Evolutionary conservation across 2,329 filamentous ascomycete species (phyloP), one percentile per base, ranked within the genome.

Genomic region (Talaromyces sp.): DNA sequence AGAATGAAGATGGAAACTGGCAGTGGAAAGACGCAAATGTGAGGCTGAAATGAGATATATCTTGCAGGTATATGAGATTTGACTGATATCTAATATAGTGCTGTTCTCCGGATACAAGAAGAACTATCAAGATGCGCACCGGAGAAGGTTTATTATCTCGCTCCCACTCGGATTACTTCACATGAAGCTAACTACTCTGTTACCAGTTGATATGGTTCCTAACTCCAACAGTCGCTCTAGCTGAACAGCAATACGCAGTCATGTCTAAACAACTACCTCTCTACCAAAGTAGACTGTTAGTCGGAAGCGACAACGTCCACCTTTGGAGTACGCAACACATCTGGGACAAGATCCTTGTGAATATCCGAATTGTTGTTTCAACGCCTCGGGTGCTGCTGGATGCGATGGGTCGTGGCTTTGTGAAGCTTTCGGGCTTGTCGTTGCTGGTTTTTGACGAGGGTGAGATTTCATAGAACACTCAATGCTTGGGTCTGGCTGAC

Each of bases 401-500:
- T 76, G 91, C 91, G 2, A 81, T 96, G 47, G 80, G 78, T 1
- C 91, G 95, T 77, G 90, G 84, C 0, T 96, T 96, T 73, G 84
- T 96, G 1, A 81, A 75, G 1, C 84, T 96, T 71, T 73, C 80
- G 0, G 81, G 80, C 2, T 76, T 96, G 25, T 83, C 88, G 5
- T 80, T 97, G 4, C 78, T 96, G 17, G 84, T 96, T 0, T 91
- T 96, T 70, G 93, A 97, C 72, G 93, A 97, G 86, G 91, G 91
- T 89, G 73, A 63, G 78, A 68, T 25, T 45, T 22, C 11, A 54
- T 5, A n/a, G 17, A 34, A 19, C 1, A 36, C 4, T n/a, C n/a
- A 38, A 47, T 38, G 22, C 31, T 66, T 47, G 17, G 4, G 4
- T 40, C 2, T 36, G 10, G 45, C 31, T 65, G 49, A 66, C 17